Evolutionary conservation across 129 eudicot genomes (phyloP), one percentile per base, ranked within the genome.

Genomic region (Chrysanthemum makinoi): DNA sequence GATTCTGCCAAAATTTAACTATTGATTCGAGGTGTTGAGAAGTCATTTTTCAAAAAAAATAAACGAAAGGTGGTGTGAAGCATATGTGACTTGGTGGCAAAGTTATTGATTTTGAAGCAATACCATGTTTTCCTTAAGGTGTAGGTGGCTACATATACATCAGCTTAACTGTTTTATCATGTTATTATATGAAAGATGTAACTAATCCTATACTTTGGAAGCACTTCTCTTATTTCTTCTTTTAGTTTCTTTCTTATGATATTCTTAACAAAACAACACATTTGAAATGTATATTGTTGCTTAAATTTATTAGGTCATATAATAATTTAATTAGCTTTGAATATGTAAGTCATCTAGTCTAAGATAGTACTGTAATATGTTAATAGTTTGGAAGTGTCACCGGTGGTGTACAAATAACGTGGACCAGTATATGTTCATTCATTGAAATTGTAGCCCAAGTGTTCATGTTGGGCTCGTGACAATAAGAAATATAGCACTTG

Each of bases 51-150:
- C 46, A 39, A 10, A 39, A 39, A 39, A 6, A 57, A 6, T 10
- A 57, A 19, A 1, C n/a, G 55, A 44, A 53, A 52, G 64, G 53
- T 53, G 10, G 43, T 39, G 26, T 17, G 73, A 65, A 28, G 35
- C 2, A 35, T 14, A 77, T 17, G 20, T 69, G 69, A 63, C 72
- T 74, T 80, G 79, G 30, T 54, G 47, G 50, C 76, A 61, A 80
- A 67, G 76, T 80, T 69, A 57, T 75, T 80, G 69, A 65, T 74
- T 49, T 16, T 57, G 62, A 80, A 80, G 83, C 83, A 80, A 80
- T 69, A 46, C 22, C 75, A 47, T 28, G 68, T 66, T 47, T 66
- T n/a, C 50, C 65, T 65, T 65, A 57, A 44, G 35, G 67, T 62
- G 24, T 57, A n/a, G 65, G 61, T 49, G 24, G 60, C 54, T 74